Base-by-base conservation (phyloP, 2,329 filamentous ascomycete genomes). In the Tolypocladium amazonense region DNA sequence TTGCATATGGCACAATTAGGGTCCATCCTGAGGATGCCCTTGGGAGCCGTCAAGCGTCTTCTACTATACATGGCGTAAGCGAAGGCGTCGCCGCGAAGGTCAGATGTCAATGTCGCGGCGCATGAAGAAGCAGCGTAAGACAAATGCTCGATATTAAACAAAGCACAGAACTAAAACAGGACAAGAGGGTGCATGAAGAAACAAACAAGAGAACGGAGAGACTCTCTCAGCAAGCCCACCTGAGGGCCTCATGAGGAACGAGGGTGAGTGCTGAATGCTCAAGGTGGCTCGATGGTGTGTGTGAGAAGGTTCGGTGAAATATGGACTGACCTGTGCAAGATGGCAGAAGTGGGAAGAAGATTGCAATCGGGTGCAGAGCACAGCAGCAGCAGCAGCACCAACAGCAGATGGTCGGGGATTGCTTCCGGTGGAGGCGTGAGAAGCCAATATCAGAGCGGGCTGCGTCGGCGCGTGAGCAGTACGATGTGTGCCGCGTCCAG, bases 1-100 rank as follows among this genome's bases (percentile, higher is more conserved):
- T 78, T 78, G 71, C 86, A 88, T 69, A 88, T 85, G 58, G 85
- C 85, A 72, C 86, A 88, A 73, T 88, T 83, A 52, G 85, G 85
- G 67, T 88, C 85, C 83, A 88, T 87, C 72, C 79, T 85, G 71
- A 82, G 79, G 70, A 81, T 67, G 62, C 75, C 70, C 72, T 80
- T 81, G 67, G 76, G 75, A 67, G 69, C 12, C 66, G 75, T 73
- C 54, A 72, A 69, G 59, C 77, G 47, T 33, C 47, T 76, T 76
- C 75, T 81, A 69, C 72, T 64, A 76, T 78, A 78, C 79, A 83
- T 83, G 71, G 80, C 78, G 77, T 73, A 67, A 66, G 59, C 56
- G 58, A 23, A 33, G 56, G 27, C 20, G 47, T 14, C n/a, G 57
- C 23, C 7, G 33, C 35, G 1, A 25, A 41, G 18, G 20, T 33